These are phyloP conservation scores for Solanum acaule DNA, from an alignment of 257 asterid genomes.

Conservation along the genomic window DNA sequence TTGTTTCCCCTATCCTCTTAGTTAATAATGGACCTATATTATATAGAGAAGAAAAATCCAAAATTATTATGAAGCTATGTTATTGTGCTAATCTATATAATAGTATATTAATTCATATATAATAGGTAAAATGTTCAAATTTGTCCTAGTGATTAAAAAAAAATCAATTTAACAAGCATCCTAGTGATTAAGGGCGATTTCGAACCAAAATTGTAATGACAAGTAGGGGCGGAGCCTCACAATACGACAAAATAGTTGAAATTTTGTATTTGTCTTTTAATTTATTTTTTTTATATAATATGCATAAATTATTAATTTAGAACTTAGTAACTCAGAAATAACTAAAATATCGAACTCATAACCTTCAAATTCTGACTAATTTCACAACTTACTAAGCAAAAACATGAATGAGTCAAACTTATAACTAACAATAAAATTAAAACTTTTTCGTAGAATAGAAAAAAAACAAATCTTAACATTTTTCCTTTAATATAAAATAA, in stretches of 20 bases:
- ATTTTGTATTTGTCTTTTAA: background rate
- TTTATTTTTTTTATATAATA: background rate
- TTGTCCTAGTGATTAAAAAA: background rate
- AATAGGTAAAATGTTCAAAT: background rate
- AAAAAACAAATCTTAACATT: too few relatives aligned
- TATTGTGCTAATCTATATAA: background rate
- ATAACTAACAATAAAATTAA: background rate
- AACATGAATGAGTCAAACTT: background rate
- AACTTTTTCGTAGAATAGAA: background rate
- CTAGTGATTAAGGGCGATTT: background rate
- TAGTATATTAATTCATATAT: background rate
- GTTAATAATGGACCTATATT: background rate
- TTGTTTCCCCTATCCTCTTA: constrained; percentile 7
- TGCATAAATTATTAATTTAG: background rate
- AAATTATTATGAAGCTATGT: background rate
- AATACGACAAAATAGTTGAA: background rate
- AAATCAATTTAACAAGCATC: background rate
- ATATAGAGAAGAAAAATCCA: background rate
- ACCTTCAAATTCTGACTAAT: background rate
- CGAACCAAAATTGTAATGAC: background rate
- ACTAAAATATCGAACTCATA: background rate
- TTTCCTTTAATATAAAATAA: background rate
- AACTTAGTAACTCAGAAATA: background rate
- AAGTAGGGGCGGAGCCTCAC: background rate
- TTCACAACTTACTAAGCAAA: background rate